Evolutionary conservation across 2,329 filamentous ascomycete genomes (phyloP).

Genomic region (Colletotrichum siamense): DNA sequence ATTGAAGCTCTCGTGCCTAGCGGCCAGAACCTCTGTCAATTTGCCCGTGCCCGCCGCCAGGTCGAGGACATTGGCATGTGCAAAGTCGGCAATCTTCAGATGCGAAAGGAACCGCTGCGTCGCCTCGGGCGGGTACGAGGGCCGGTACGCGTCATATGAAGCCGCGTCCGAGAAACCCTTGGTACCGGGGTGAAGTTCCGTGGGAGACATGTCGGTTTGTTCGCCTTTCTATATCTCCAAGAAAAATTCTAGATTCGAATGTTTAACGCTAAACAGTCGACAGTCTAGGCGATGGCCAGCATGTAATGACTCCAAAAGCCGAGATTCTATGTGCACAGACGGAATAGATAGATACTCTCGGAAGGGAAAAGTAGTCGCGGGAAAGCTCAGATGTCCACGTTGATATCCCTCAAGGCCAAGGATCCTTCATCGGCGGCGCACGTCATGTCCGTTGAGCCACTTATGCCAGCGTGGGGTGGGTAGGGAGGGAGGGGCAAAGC

Average conservation of each 20-base stretch:
- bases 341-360: not conserved
- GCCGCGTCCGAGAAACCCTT: constrained; percentile 70
- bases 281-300: not conserved
- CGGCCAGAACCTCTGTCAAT: constrained; percentile 68
- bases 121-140: constrained; percentile 66
- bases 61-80: constrained; percentile 61
- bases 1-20: constrained; percentile 62
- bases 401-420: not conserved
- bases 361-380: not conserved
- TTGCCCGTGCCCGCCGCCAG: constrained; percentile 74
- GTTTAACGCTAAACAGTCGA: not conserved
- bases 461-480: not conserved
- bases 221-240: not conserved
- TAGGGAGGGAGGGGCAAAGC: not conserved
- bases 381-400: not conserved
- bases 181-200: constrained; percentile 53
- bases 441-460: constrained; percentile 1
- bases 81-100: constrained; percentile 53
- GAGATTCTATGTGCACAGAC: not conserved
- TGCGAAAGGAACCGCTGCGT: constrained; percentile 62
- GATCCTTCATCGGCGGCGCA: not conserved
- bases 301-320: not conserved
- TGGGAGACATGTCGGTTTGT: not conserved
- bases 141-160: constrained; percentile 71
- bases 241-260: not conserved